phyloP scores from a whole-genome alignment of 768 basidiomycete genomes.

The Russula virescens region DNA sequence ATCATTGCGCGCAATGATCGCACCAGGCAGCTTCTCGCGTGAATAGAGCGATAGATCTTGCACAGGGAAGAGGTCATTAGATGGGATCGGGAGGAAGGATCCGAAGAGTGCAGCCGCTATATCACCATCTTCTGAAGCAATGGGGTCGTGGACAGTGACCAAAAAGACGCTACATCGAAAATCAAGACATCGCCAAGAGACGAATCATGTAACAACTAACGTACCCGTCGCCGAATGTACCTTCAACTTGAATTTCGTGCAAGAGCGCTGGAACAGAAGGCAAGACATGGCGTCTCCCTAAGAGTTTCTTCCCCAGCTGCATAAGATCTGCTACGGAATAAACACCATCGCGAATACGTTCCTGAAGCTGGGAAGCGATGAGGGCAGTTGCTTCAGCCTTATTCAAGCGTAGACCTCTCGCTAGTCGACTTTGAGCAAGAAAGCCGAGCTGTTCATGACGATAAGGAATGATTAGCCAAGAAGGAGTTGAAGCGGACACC shows the following conservation, averaged over 20 bases:
- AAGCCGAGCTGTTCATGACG: slow-evolving; percentile 58
- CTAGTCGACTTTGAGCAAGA: slow-evolving; percentile 91
- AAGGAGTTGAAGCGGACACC: slow-evolving; percentile 27
- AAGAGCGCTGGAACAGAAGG: slow-evolving; percentile 69
- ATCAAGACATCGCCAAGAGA: slow-evolving; percentile 18
- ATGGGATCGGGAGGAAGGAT: slow-evolving; percentile 83
- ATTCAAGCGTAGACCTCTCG: slow-evolving; percentile 87
- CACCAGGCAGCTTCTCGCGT: slow-evolving; percentile 61
- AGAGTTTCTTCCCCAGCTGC: slow-evolving; percentile 83
- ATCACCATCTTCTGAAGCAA: slow-evolving; percentile 77
- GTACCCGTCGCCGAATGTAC: slow-evolving; percentile 84
- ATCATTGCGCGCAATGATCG: slow-evolving; percentile 59
- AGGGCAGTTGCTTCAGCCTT: slow-evolving; percentile 83
- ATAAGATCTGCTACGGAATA: slow-evolving; percentile 87
- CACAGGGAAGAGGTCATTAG: slow-evolving; percentile 57
- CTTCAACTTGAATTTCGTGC: slow-evolving; percentile 91
- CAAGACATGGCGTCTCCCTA: slow-evolving; percentile 86
- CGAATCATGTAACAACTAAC: slow-evolving; percentile 23
- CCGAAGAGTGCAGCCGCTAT: slow-evolving; percentile 86
- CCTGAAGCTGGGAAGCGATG: slow-evolving; percentile 89
- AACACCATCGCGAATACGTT: slow-evolving; percentile 86
- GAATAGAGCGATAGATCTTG: slow-evolving; percentile 44
- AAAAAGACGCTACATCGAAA: slow-evolving; percentile 69
- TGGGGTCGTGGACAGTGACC: slow-evolving; percentile 95
- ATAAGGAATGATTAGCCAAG: not conserved